Base-by-base conservation (phyloP, 1,284 basidiomycete species). In the Microbotryomycetes sp. region DNA sequence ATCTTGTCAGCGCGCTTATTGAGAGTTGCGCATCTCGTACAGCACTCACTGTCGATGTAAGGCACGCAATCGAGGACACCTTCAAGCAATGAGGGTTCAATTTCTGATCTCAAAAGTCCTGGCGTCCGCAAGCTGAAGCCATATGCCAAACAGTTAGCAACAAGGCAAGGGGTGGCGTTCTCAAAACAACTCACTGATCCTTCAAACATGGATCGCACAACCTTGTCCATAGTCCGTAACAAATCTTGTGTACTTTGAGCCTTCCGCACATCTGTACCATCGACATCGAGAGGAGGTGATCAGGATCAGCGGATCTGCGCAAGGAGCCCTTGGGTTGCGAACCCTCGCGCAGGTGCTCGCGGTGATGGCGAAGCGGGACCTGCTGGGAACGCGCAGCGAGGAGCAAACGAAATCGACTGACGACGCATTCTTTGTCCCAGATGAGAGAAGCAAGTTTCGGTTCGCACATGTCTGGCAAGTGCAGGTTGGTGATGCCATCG, bases 381-480 rank as follows among this genome's bases (percentile, higher is more conserved):
- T 42, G 36, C 12, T 42, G 36, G 36, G 12, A n/a, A n/a, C n/a
- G n/a, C n/a, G n/a, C n/a, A n/a, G n/a, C n/a, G n/a, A n/a, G n/a
- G n/a, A n/a, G n/a, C n/a, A n/a, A n/a, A 42, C 36, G 36, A 42
- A 42, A 23, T 23, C 7, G 16, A 29, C 58, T 32, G 16, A 59
- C 58, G n/a, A 19, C 22, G 31, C 58, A 59, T 46, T 59, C 58
- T 51, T 59, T 59, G 58, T 59, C 58, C 58, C 51, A 53, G 23
- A 59, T 59, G 26, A 59, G 22, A 4, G 49, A n/a, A 42, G 58
- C 58, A n/a, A 53, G 9, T 22, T 29, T 26, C 9, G 51, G 51
- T 36, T 59, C 58, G 42, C 31, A 31, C 22, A 30, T 45, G 25
- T 59, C 50, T 7, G 25, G n/a, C n/a, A 32, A 46, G 16, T 12